Base-by-base conservation (phyloP, 1,284 basidiomycete species). In the Coriolopsis trogii region DNA sequence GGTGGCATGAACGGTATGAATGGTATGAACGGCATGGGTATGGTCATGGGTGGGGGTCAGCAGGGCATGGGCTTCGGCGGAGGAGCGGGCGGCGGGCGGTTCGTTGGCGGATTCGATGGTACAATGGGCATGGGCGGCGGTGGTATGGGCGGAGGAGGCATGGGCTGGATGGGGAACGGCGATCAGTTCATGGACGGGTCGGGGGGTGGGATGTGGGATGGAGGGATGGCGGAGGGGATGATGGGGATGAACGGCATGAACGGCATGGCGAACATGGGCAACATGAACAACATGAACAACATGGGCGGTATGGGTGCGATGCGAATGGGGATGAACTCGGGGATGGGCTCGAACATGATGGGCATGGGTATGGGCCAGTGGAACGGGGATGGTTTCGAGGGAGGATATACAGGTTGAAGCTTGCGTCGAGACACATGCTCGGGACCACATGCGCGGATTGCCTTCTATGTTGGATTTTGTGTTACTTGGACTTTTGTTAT, bases 191-290 rank as follows among this genome's bases (percentile, higher is more conserved):
- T 64, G 51, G 64, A 60, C 23, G 49, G 31, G 16, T 26, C 42
- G 30, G 56, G 58, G 15, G 56, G 50, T 2, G 60, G 56, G 3
- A 63, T 65, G 62, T 61, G 60, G 63, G 59, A 62, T 34, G 55
- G 55, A 6, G 58, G 62, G 4, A 63, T 63, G 62, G 55, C 55
- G n/a, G 65, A 63, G 20, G 66, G 64, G 8, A 66, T 66, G 63
- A 55, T 64, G 67, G 64, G 70, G 54, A 66, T 71, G 55, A 58
- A 57, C 28, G 62, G 63, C 13, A 69, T 72, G 64, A 66, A 65
- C 16, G 73, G 77, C 71, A 77, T 80, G 71, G 66, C 65, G 21
- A 69, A 68, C 20, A 65, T 68, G 63, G 59, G 42, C 20, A 63
- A 33, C n/a, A n/a, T 36, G 51, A 56, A 56, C 21, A 59, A 61